Base-by-base conservation (phyloP, 768 basidiomycete species). In the Omphalotus guepiniiformis region DNA sequence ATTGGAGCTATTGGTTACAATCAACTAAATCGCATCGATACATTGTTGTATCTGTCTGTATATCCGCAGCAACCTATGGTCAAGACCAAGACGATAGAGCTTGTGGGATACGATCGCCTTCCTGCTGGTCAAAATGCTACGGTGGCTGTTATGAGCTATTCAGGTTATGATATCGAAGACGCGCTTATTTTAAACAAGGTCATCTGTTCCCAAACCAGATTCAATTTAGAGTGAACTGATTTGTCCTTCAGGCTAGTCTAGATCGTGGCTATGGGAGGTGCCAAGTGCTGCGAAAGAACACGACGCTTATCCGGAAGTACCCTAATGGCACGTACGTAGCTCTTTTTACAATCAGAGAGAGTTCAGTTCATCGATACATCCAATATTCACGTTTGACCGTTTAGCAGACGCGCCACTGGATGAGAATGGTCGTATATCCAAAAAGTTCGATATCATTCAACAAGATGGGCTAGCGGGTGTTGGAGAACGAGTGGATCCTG, bases 31-130 rank as follows among this genome's bases (percentile, higher is more conserved):
- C 82, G 96, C 37, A 98, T 99, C 62, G 96, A 99, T 64, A 99
- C 96, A 0, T 78, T 99, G 30, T 76, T 99, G n/a, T 99, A 99
- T 67, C 78, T 99, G 42, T 88, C 91, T 28, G 93, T 97, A 8
- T 99, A 99, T 58, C 96, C 96, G 19, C 96, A 99, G 61, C 92
- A 97, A 58, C 96, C 96, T 2, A 96, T 99, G 95, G 94, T 97
- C 51, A 97, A 98, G 67, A 96, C 96, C 5, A 94, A 93, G 66
- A 96, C 96, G 2, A 99, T 98, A 48, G 96, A 99, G 63, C 68
- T 99, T 44, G 80, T 97, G 47, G 95, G 94, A 2, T 99, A 98
- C 62, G 94, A 99, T 66, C 85, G 86, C 51, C 78, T 99, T 4
- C 96, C 96, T 4, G 96, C 96, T 4, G 96, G 96, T 12, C 94